Evolutionary conservation across 345 rosid species (phyloP).

Genomic region (Citrus mangshanensis): DNA sequence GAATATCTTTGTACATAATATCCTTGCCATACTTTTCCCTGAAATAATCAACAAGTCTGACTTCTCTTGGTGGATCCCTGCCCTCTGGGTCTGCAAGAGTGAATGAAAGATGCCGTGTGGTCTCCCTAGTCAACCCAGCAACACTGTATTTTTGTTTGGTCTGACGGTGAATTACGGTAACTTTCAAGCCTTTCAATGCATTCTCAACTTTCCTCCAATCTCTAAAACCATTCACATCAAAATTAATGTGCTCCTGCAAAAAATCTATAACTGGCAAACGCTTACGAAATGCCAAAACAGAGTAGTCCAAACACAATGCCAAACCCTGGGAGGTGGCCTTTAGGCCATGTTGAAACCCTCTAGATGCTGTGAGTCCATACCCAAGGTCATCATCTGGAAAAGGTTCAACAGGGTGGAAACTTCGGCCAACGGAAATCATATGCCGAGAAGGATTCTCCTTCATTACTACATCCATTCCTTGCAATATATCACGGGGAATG

Average conservation of each 20-base stretch:
- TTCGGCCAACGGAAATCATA: constrained; percentile 65
- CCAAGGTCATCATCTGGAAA: constrained; percentile 41
- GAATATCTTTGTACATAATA: constrained; percentile 47
- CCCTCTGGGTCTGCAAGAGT: constrained; percentile 42
- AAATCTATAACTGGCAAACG: constrained; percentile 55
- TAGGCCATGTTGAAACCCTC: constrained; percentile 72
- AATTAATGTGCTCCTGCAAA: constrained; percentile 42
- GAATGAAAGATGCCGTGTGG: constrained; percentile 39
- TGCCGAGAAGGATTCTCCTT: constrained; percentile 70
- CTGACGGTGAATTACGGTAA: constrained; percentile 57
- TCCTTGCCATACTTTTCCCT: constrained; percentile 43
- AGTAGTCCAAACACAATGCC: constrained; percentile 72
- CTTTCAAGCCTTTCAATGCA: constrained; percentile 51
- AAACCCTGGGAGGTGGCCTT: constrained; percentile 74
- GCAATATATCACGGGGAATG: constrained; percentile 72
- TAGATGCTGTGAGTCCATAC: constrained; percentile 55
- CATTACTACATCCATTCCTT: constrained; percentile 89
- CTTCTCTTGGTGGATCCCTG: constrained; percentile 23
- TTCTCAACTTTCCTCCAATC: constrained; percentile 33
- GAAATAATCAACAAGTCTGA: constrained; percentile 57
- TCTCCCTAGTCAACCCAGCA: constrained; percentile 43
- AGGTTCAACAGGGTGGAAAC: constrained; percentile 42
- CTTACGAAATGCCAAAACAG: constrained; percentile 70
- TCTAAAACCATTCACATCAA: constrained; percentile 26
- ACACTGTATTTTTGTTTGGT: constrained; percentile 62